Conservation (phyloP, 1,284 basidiomycete genomes). For the Bjerkandera adusta region DNA sequence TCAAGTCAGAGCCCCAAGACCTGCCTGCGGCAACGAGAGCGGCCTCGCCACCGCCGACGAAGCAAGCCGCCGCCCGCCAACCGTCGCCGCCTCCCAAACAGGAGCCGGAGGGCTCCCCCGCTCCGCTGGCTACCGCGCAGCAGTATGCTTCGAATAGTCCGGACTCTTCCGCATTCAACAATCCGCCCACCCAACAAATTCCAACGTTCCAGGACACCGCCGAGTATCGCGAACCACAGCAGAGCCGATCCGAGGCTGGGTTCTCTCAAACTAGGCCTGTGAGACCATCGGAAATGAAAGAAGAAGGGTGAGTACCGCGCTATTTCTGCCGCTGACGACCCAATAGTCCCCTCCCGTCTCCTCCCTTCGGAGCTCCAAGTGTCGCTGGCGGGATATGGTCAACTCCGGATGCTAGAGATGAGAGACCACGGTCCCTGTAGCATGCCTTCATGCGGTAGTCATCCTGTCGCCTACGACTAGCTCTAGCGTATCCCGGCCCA, state of each 20-base stretch:
- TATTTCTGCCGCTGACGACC: constrained; percentile 19
- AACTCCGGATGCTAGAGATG: constrained; percentile 25
- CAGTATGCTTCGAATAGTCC: constrained; percentile 11
- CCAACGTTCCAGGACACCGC: constrained; percentile 71
- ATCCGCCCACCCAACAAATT: constrained; percentile 57
- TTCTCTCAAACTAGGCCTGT: constrained; percentile 50
- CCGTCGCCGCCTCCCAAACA: constrained; percentile 9
- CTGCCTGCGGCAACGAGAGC: constrained; percentile 27
- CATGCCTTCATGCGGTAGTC: constrained; percentile 36
- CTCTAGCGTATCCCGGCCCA: constrained; percentile 45
- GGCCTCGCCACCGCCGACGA: constrained; percentile 17
- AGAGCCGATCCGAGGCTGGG: constrained; percentile 35
- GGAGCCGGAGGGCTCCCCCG: constrained; percentile 13
- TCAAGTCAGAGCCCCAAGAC: constrained; percentile 27
- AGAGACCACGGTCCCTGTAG: constrained; percentile 27
- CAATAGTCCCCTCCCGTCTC: constrained; percentile 17
- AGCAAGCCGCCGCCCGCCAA: constrained; percentile 25
- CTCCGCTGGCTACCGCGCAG: constrained; percentile 9
- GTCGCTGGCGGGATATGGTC: constrained; percentile 21
- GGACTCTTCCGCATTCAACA: constrained; percentile 19
- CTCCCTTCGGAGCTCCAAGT: constrained; percentile 24
- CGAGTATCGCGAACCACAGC: constrained; percentile 44
- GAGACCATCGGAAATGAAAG: constrained; percentile 94
- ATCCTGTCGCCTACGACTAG: constrained; percentile 51
- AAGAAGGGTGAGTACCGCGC: constrained; percentile 88